phyloP scores from a whole-genome alignment of 768 basidiomycete genomes.

The Boletellus ananas region DNA sequence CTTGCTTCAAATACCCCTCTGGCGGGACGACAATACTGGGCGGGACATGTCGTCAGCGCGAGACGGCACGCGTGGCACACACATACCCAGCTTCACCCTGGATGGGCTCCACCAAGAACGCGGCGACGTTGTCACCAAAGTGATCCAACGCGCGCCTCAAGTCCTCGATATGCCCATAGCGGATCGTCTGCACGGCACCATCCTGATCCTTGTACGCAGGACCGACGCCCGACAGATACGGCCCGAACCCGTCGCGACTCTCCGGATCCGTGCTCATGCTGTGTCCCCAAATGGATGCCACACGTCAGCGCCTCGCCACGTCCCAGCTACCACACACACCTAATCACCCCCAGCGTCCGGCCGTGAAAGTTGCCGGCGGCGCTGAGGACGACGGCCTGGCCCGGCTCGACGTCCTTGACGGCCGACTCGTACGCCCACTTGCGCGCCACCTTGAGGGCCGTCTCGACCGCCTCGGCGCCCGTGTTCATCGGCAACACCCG shows the following conservation, averaged over 20 bases:
- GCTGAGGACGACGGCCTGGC: conserved; percentile 81
- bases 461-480: conserved; percentile 97
- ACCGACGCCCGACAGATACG: conserved; percentile 82
- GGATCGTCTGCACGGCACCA: conserved; percentile 54
- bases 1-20: conserved; percentile 75
- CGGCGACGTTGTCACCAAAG: conserved; percentile 81
- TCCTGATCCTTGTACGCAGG: conserved; percentile 61
- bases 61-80: background rate
- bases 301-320: too few species aligned
- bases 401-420: conserved; percentile 47
- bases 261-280: conserved; percentile 97
- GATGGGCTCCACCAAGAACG: conserved; percentile 95
- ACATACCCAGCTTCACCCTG: conserved; percentile 97
- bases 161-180: conserved; percentile 81
- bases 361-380: conserved; percentile 96
- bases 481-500: conserved; percentile 99
- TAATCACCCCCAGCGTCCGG: conserved; percentile 84
- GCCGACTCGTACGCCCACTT: conserved; percentile 97
- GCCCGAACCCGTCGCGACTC: conserved; percentile 82
- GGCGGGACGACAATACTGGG: conserved; percentile 88
- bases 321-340: conserved; percentile 35
- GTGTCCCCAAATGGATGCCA: conserved; percentile 7
- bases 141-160: conserved; percentile 76
- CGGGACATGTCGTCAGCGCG: background rate
- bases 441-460: conserved; percentile 89